A percentile compares a stretch with the other conserved stretches of the same genome.
Evolutionary conservation across 2,329 filamentous ascomycete species (phyloP).

Genomic region (Chrysoporthe cubensis): DNA sequence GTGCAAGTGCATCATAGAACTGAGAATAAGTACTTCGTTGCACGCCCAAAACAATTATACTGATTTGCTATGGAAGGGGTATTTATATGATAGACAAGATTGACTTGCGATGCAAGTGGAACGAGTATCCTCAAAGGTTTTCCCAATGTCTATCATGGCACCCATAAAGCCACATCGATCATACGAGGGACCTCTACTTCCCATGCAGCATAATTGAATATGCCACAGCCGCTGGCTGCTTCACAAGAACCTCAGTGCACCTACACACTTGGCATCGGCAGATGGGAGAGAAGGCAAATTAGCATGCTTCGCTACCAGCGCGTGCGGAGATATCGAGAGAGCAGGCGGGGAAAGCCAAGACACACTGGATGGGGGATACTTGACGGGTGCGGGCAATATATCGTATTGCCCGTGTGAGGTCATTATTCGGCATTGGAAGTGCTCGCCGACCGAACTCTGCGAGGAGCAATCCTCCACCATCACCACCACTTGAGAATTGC

Average conservation of each 20-base stretch:
- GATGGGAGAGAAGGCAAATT: background rate
- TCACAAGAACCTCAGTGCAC: background rate
- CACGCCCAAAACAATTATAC: no score
- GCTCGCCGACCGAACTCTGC: constrained; percentile 14
- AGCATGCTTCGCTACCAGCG: background rate
- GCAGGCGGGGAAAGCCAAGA: background rate
- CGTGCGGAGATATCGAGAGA: background rate
- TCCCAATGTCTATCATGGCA: no score
- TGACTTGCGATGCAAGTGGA: no score
- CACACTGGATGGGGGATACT: background rate
- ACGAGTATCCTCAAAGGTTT: no score
- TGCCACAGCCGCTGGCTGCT: background rate
- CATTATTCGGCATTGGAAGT: constrained; percentile 23
- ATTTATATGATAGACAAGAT: no score
- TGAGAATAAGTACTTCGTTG: no score
- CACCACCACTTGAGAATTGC: background rate
- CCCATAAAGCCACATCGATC: no score
- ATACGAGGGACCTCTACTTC: no score
- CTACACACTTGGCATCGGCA: background rate
- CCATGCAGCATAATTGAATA: background rate
- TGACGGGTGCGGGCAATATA: background rate
- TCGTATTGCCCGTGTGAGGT: background rate
- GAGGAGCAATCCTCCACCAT: background rate
- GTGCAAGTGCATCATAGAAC: no score
- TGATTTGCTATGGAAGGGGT: no score